Percentiles rank a stretch among this genome's conserved stretches.
Conservation (phyloP, 2,329 filamentous ascomycete species). For the Trichoderma sp. region DNA sequence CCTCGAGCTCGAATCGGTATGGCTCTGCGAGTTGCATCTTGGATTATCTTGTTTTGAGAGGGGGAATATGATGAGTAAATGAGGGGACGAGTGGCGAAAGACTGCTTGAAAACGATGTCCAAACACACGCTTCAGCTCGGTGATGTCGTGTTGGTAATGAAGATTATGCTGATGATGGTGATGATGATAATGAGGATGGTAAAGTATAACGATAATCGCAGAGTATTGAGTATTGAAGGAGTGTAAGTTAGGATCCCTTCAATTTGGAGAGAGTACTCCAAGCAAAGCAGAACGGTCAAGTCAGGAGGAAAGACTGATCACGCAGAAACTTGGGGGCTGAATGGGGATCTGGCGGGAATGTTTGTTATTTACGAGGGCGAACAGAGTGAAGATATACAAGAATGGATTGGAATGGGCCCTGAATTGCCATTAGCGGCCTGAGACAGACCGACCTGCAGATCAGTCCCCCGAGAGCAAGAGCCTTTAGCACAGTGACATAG, state of each 20-base stretch:
- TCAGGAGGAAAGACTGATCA: slow-evolving; percentile 26
- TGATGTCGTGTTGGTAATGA: not conserved
- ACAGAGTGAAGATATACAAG: slow-evolving; percentile 46
- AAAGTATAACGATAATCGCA: not conserved
- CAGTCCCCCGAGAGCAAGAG: slow-evolving; percentile 38
- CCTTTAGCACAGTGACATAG: slow-evolving; percentile 31
- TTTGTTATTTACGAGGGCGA: slow-evolving; percentile 38
- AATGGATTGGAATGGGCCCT: slow-evolving; percentile 41
- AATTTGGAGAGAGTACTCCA: slow-evolving; percentile 23
- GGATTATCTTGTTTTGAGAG: not conserved
- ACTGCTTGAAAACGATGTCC: not conserved
- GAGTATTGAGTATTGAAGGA: slow-evolving; percentile 22
- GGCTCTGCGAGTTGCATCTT: slow-evolving; percentile 43
- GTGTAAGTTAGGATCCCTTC: slow-evolving; percentile 25
- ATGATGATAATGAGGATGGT: not conserved
- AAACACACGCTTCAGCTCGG: not conserved
- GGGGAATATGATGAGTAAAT: not conserved
- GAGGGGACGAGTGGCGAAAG: slow-evolving; percentile 1
- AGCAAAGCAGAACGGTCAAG: slow-evolving; percentile 19
- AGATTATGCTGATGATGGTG: not conserved
- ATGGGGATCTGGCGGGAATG: slow-evolving; percentile 39
- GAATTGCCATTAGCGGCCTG: slow-evolving; percentile 36
- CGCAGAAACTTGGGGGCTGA: slow-evolving; percentile 23
- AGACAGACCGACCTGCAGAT: slow-evolving; percentile 42
- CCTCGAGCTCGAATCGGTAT: slow-evolving; percentile 44